Evolutionary conservation across 2,329 filamentous ascomycete genomes (phyloP).

Genomic region (Incumbomyces lentus): DNA sequence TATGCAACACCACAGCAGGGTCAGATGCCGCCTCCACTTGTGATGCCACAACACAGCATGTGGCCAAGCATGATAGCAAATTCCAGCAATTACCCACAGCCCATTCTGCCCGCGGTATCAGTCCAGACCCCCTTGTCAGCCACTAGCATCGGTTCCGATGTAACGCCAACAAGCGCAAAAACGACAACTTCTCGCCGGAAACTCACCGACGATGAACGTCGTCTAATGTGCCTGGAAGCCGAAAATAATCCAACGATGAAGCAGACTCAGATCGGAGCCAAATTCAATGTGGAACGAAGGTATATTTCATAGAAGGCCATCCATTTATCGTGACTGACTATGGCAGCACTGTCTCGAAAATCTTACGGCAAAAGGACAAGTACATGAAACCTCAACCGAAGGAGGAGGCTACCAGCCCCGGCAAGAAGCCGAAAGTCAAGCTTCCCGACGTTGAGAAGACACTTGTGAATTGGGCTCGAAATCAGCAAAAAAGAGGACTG

Average conservation of each 20-base stretch:
- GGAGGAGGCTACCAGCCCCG: conserved; percentile 66
- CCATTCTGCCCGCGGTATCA: conserved; percentile 47
- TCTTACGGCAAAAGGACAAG: conserved; percentile 86
- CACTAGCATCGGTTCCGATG: conserved; percentile 35
- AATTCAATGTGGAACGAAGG: conserved; percentile 97
- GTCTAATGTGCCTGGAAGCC: conserved; percentile 87
- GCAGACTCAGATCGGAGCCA: conserved; percentile 89
- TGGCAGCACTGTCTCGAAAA: conserved; percentile 91
- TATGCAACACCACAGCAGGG: conserved; percentile 46
- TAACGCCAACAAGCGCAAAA: conserved; percentile 21
- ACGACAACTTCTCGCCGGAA: conserved; percentile 63
- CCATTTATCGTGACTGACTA: conserved; percentile 10
- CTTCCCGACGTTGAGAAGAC: conserved; percentile 86
- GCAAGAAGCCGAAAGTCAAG: conserved; percentile 75
- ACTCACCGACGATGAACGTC: conserved; percentile 78
- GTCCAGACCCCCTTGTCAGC: conserved; percentile 38
- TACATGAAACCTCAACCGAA: conserved; percentile 57
- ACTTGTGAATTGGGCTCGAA: conserved; percentile 75
- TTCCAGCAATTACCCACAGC: conserved; percentile 44
- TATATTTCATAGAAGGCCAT: conserved; percentile 35
- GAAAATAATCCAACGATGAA: conserved; percentile 83
- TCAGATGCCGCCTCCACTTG: conserved; percentile 48
- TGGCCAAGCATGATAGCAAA: conserved; percentile 80
- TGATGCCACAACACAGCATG: conserved; percentile 51
- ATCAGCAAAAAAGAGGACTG: conserved; percentile 63